Evolutionary conservation across 257 asterid species (phyloP).

Genomic region (Lycium barbarum): DNA sequence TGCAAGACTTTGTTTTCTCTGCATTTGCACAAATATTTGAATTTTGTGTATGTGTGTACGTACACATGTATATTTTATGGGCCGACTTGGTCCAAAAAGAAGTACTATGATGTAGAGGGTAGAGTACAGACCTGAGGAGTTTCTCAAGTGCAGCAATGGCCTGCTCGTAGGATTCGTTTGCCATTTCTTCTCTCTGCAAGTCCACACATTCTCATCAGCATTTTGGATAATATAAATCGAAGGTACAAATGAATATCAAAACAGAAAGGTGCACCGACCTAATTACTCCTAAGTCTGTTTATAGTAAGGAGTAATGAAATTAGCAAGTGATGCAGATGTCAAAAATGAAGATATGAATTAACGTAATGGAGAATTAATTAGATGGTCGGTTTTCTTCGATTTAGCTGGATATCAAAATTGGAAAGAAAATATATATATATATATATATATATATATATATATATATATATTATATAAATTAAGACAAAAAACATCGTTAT

Average conservation of each 20-base stretch:
- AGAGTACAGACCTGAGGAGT: slow-evolving; percentile 71
- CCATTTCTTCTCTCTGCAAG: slow-evolving; percentile 86
- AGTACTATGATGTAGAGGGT: background rate
- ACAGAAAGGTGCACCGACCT: background rate
- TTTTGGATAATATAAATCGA: background rate
- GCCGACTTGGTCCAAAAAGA: background rate
- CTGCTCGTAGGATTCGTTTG: slow-evolving; percentile 67
- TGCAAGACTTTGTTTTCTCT: background rate
- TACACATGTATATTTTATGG: background rate
- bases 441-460: no score
- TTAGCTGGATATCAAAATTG: background rate
- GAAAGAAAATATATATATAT: no score
- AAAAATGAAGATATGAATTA: background rate
- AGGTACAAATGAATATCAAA: background rate
- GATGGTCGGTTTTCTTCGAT: slow-evolving; percentile 6
- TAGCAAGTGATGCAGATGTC: background rate
- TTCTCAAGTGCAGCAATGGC: slow-evolving; percentile 84
- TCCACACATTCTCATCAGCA: slow-evolving; percentile 25
- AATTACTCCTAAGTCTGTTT: background rate
- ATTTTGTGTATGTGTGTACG: background rate
- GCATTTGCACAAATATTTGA: background rate
- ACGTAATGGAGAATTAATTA: background rate
- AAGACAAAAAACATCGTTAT: background rate
- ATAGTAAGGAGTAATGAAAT: background rate
- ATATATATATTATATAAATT: no score